These are phyloP conservation scores for Fagus crenata DNA, from an alignment of 306 rosid species.

Conservation along the genomic window DNA sequence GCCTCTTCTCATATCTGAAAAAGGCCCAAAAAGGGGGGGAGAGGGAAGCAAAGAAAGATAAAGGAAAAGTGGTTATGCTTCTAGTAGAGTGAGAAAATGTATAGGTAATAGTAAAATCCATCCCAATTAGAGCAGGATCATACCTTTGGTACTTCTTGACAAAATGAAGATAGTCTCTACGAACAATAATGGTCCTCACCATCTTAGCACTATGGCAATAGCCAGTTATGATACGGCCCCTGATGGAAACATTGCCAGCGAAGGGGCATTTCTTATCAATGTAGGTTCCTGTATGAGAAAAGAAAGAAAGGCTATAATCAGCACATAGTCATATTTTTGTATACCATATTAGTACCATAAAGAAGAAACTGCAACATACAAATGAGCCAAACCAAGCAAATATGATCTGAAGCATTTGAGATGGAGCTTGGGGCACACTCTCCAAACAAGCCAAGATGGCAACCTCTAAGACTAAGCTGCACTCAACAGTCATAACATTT, in stretches of 20 bases:
- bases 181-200: constrained; percentile 68
- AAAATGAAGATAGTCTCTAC: constrained; percentile 76
- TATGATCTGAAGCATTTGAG: background rate
- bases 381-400: background rate
- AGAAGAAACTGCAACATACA: background rate
- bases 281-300: constrained; percentile 52
- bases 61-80: background rate
- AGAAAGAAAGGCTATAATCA: background rate
- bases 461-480: background rate
- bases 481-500: background rate
- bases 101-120: background rate
- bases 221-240: constrained; percentile 81
- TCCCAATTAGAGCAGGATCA: background rate
- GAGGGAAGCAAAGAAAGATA: background rate
- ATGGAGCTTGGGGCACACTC: background rate
- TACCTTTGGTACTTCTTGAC: constrained; percentile 82
- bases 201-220: constrained; percentile 92
- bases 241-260: constrained; percentile 68
- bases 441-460: background rate
- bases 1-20: constrained; percentile 76
- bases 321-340: background rate
- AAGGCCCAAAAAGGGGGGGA: background rate
- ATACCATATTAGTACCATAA: background rate
- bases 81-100: no score
- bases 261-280: constrained; percentile 90